Evolutionary conservation across 202 grass and related monocot genomes (phyloP).

Genomic region (Setaria viridis): DNA sequence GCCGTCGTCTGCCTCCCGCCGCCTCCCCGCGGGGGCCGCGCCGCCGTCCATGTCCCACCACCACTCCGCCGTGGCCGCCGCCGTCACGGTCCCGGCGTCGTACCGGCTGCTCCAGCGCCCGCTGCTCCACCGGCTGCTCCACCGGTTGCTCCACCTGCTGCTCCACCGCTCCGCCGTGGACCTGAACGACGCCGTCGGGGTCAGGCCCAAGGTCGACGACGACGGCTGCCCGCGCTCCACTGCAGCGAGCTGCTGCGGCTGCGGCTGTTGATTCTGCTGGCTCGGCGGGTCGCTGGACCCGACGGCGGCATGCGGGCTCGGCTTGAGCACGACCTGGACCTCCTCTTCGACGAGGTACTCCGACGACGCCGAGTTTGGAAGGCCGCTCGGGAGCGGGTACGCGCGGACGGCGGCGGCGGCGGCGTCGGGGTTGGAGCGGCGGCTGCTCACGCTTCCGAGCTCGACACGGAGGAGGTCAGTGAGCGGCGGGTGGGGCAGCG

Average conservation of each 20-base stretch:
- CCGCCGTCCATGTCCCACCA: slow-evolving; percentile 85
- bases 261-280: background rate
- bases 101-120: slow-evolving; percentile 85
- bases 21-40: slow-evolving; percentile 32
- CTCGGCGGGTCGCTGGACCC: slow-evolving; percentile 16
- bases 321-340: slow-evolving; percentile 43
- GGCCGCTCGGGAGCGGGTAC: slow-evolving; percentile 51
- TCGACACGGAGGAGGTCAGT: slow-evolving; percentile 62
- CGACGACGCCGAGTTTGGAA: slow-evolving; percentile 60
- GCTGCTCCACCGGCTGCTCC: slow-evolving; percentile 76
- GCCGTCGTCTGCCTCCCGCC: slow-evolving; percentile 56
- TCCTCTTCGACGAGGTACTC: slow-evolving; percentile 87
- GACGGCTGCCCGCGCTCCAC: slow-evolving; percentile 42
- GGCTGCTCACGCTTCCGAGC: slow-evolving; percentile 76
- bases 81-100: slow-evolving; percentile 52
- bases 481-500: slow-evolving; percentile 60
- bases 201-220: slow-evolving; percentile 39
- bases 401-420: slow-evolving; percentile 34
- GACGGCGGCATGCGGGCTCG: background rate
- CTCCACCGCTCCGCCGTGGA: slow-evolving; percentile 46
- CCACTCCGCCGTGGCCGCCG: slow-evolving; percentile 55
- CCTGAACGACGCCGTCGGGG: slow-evolving; percentile 65
- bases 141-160: slow-evolving; percentile 63
- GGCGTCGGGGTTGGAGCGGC: slow-evolving; percentile 48
- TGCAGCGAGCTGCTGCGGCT: slow-evolving; percentile 12